A percentile compares a stretch with the other conserved stretches of the same genome.
Conservation (phyloP, 2,329 filamentous ascomycete genomes). For the Trichoderma brevicompactum region DNA sequence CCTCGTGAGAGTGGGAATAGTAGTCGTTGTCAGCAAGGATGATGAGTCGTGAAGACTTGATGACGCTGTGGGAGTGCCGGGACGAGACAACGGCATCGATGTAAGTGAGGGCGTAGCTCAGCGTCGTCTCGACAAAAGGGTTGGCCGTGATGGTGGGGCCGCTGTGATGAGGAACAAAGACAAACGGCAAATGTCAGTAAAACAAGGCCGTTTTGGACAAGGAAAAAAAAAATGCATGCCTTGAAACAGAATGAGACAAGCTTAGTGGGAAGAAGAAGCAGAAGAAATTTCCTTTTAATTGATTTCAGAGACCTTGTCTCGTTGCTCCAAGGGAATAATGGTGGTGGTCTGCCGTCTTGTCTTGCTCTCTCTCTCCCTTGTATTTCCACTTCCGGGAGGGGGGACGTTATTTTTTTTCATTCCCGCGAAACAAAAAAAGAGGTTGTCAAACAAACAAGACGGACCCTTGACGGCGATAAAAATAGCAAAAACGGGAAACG, state of each 20-base stretch:
- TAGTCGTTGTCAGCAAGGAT: slow-evolving; percentile 96
- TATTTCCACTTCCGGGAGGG: background rate
- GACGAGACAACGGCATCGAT: slow-evolving; percentile 53
- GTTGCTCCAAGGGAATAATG: slow-evolving; percentile 1
- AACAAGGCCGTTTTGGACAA: background rate
- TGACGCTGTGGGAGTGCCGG: slow-evolving; percentile 48
- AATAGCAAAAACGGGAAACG: background rate
- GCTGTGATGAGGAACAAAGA: slow-evolving; percentile 39
- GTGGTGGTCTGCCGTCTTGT: background rate
- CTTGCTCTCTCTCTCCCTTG: background rate
- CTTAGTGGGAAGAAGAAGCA: background rate
- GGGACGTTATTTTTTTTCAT: background rate
- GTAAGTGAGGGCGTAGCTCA: slow-evolving; percentile 87
- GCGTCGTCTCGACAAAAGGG: slow-evolving; percentile 88
- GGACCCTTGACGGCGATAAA: background rate
- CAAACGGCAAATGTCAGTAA: slow-evolving; percentile 15
- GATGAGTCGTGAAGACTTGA: slow-evolving; percentile 74
- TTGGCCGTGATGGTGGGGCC: slow-evolving; percentile 61
- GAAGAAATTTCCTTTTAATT: slow-evolving; percentile 4
- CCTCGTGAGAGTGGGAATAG: slow-evolving; percentile 70
- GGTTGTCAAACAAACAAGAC: background rate
- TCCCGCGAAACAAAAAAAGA: slow-evolving; percentile 5
- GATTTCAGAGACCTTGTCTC: slow-evolving; percentile 21
- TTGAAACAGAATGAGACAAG: background rate
- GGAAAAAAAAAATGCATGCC: background rate